Evolutionary conservation across 192 early-diverging fungal genomes (phyloP).

Genomic region (Nowakowskiella sp.): DNA sequence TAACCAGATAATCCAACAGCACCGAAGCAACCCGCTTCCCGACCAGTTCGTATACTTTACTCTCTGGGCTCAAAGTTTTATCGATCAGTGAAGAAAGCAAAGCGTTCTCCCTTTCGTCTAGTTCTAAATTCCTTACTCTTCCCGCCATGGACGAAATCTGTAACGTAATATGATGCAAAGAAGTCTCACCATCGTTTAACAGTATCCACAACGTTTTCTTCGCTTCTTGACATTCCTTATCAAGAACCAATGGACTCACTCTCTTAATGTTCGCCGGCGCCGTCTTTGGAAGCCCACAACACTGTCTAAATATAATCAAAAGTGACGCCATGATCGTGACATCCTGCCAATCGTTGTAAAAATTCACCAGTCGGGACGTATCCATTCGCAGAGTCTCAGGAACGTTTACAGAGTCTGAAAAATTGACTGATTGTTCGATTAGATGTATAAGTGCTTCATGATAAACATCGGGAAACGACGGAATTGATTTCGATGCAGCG

Average conservation of each 20-base stretch:
- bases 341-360: constrained; percentile 49
- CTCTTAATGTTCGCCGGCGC: constrained; percentile 4
- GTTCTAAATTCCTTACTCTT: constrained; percentile 23
- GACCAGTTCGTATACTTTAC: constrained; percentile 33
- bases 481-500: constrained; percentile 1
- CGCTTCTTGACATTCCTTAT: neutral
- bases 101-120: constrained; percentile 9
- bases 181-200: constrained; percentile 44
- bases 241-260: no score
- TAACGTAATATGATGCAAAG: constrained; percentile 36
- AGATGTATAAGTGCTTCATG: constrained; percentile 19
- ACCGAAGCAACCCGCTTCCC: constrained; percentile 19
- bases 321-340: constrained; percentile 38
- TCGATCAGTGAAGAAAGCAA: constrained; percentile 29
- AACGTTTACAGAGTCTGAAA: constrained; percentile 3
- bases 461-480: constrained; percentile 17
- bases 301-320: constrained; percentile 36
- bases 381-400: constrained; percentile 47
- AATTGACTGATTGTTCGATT: constrained; percentile 15
- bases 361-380: constrained; percentile 26
- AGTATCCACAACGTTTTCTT: constrained; percentile 41
- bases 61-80: constrained; percentile 31
- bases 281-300: constrained; percentile 15
- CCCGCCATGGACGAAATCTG: constrained; percentile 34
- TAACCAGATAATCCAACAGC: constrained; percentile 1